Conservation (phyloP, 805 yeast species). For the Cyberlindnera mississippiensis region DNA sequence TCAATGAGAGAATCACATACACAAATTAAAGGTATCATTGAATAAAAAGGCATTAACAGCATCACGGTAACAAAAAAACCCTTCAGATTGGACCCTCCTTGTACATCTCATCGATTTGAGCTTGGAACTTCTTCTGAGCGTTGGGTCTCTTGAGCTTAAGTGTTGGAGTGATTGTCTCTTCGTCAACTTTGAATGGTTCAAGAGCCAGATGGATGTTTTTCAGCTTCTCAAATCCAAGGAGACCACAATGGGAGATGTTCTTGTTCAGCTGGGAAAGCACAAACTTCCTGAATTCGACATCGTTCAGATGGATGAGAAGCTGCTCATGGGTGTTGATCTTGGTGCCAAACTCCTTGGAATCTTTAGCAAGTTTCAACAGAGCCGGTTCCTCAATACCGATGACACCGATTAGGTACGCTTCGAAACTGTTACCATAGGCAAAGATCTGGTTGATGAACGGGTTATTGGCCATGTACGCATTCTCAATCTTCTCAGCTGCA, state of each 20-base stretch:
- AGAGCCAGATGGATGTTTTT: conserved; percentile 42
- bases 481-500: conserved; percentile 74
- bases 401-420: conserved; percentile 55
- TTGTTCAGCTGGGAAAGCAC: conserved; percentile 37
- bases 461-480: conserved; percentile 50
- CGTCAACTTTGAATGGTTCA: conserved; percentile 52
- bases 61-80: no score
- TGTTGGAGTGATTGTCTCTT: conserved; percentile 58
- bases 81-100: conserved; percentile 35
- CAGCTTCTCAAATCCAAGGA: conserved; percentile 49
- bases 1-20: background rate
- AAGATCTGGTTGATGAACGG: conserved; percentile 51
- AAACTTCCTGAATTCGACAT: conserved; percentile 33
- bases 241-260: conserved; percentile 30
- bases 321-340: conserved; percentile 23
- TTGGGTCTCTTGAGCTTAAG: conserved; percentile 48
- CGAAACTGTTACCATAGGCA: conserved; percentile 60
- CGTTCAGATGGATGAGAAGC: conserved; percentile 21
- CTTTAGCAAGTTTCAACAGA: conserved; percentile 18
- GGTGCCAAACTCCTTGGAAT: conserved; percentile 9
- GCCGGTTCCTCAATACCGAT: conserved; percentile 53
- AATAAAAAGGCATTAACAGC: background rate
- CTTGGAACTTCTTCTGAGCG: conserved; percentile 43
- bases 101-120: conserved; percentile 42
- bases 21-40: background rate